These are phyloP conservation scores for Rutstroemia sydowiana DNA, from an alignment of 2,329 filamentous ascomycete species.

Conservation along the genomic window DNA sequence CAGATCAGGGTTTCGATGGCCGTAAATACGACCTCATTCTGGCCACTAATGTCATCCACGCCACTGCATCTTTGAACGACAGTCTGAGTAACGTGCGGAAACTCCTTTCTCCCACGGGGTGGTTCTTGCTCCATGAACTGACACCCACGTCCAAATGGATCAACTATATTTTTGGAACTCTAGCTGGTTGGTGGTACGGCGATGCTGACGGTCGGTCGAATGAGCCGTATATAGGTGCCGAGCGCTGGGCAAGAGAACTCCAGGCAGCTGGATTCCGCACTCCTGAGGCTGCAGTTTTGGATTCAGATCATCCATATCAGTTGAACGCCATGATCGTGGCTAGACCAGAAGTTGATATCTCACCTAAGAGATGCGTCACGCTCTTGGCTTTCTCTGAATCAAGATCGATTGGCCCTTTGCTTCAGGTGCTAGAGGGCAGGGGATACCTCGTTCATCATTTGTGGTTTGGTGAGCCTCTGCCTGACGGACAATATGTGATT, in stretches of 20 bases:
- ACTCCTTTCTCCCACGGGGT: slow-evolving; percentile 15
- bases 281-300: neutral
- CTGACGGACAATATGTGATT: neutral
- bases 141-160: neutral
- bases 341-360: too few species aligned
- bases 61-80: slow-evolving; percentile 14
- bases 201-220: slow-evolving; percentile 19
- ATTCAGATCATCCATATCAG: neutral
- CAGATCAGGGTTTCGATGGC: slow-evolving; percentile 28
- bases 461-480: neutral
- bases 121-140: slow-evolving; percentile 14
- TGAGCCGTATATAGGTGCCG: slow-evolving; percentile 11
- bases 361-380: neutral
- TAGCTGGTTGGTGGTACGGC: slow-evolving; percentile 15
- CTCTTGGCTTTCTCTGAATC: neutral
- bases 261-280: neutral
- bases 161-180: neutral
- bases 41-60: slow-evolving; percentile 23
- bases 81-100: slow-evolving; percentile 16
- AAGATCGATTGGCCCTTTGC: neutral
- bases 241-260: neutral
- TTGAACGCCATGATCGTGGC: neutral
- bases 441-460: neutral
- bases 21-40: slow-evolving; percentile 25
- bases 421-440: neutral